Evolutionary conservation across 192 early-diverging fungal species (phyloP), one percentile per base, ranked within the genome.

Genomic region (Thamnidium elegans): DNA sequence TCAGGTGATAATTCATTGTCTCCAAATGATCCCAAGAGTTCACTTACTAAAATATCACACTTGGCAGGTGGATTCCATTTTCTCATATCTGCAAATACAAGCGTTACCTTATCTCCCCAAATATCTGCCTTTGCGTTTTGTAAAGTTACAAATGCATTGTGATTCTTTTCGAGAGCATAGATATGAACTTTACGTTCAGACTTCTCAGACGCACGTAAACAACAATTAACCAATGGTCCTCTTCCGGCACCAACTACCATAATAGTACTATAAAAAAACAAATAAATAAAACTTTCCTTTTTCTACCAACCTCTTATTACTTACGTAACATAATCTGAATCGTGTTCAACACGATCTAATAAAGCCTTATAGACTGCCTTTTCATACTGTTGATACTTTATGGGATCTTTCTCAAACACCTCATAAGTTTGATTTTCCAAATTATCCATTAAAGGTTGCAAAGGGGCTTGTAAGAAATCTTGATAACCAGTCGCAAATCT

Each of bases 1-100:
- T 99, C 97, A 8, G 97, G 97, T n/a, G 97, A 95, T 15, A 99
- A 85, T 72, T 99, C 96, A 76, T 99, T 99, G 76, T 99, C 97
- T 55, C 96, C 97, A 82, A 99, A 93, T 1, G 95, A 96, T 7
- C 97, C 97, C 36, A 99, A 78, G 20, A 99, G 83, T 78, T 99
- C 97, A 63, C 91, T 93, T 10, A 98, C 91, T 26, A 99, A 71
- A 61, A 99, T 94, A 76, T 99, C 95, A 11, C 86, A 86, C 76
- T 89, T 81, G 65, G 89, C 84, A 1, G 86, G 79, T 1, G 88
- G 76, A 23, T 72, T 78, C 91, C 88, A 94, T 46, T 78, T 78
- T 34, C 97, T 88, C 93, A 99, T 98, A 48, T 99, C 97, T 2
- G 84, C 84, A 68, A 89, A 90, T 7, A 94, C 86, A 23, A 99